Conservation (phyloP, 1,284 basidiomycete species). For the Microbotryum intermedium region DNA sequence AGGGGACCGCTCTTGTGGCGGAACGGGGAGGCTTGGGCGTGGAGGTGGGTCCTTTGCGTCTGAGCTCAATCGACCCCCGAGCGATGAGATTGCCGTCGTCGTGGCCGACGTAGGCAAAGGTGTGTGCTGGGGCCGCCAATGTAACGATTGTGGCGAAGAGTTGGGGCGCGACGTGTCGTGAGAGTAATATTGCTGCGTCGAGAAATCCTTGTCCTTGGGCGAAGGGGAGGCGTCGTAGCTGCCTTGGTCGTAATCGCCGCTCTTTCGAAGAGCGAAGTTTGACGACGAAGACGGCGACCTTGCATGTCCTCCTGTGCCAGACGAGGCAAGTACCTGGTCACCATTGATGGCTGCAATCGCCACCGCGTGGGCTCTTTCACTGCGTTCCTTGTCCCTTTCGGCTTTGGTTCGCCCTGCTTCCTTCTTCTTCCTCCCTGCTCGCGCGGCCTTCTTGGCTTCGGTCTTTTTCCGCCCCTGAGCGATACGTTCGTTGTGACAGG, state of each 20-base stretch:
- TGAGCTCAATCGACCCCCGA: too few relatives aligned
- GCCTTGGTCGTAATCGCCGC: neutral
- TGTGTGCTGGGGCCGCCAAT: too few relatives aligned
- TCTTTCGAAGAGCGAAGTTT: conserved; percentile 10
- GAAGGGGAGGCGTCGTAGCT: too few relatives aligned
- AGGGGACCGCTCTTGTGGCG: too few relatives aligned
- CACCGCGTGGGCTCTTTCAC: neutral
- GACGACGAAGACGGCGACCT: neutral
- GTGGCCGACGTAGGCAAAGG: too few relatives aligned
- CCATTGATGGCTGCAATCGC: neutral
- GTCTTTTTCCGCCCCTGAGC: conserved; percentile 81
- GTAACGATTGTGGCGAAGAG: too few relatives aligned
- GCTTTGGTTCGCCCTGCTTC: neutral
- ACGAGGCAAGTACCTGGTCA: neutral
- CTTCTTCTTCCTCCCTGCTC: conserved; percentile 20
- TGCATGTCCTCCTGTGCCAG: neutral
- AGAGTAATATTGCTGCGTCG: too few relatives aligned
- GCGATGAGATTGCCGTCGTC: too few relatives aligned
- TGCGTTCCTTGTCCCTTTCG: conserved; percentile 11
- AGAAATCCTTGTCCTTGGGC: too few relatives aligned
- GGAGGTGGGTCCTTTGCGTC: too few relatives aligned
- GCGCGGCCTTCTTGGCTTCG: conserved; percentile 53
- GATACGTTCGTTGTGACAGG: conserved; percentile 93
- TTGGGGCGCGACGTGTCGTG: too few relatives aligned
- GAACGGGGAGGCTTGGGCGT: too few relatives aligned